Evolutionary conservation across 2,329 filamentous ascomycete species (phyloP), one percentile per base, ranked within the genome.

Genomic region (Trichophyton verrucosum): DNA sequence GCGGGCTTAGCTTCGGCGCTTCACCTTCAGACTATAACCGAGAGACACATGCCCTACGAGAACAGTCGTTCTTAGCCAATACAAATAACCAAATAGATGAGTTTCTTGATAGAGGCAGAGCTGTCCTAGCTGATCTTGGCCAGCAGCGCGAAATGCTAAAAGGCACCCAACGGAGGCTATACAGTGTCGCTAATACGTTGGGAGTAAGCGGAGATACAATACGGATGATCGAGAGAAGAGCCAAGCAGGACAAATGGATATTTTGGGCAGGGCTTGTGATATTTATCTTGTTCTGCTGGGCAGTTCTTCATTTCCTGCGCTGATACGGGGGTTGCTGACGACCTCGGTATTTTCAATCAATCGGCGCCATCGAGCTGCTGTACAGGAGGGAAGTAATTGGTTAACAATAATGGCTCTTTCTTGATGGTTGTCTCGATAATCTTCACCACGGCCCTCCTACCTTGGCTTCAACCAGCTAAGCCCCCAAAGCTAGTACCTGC

Each of bases 161-260:
- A 78, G 89, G 87, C 58, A 97, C 94, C 22, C 94, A 99, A 75
- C 87, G 87, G 73, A 85, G 86, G 71, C 79, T 99, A 57, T 97
- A 97, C 71, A 92, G 84, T 67, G 91, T 96, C 20, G 94, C 89
- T 5, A 97, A 95, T 71, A 97, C 94, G 22, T 76, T 99, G 56
- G 94, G 94, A 0, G 83, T 99, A 62, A 95, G 88, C 69, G 91
- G 92, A 20, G 92, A 97, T 72, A 99, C 94, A 1, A 99, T 99
- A 65, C 85, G 94, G 55, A 97, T 94, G 90, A 87, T 99, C 47
- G 92, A 97, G 76, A 78, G 94, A 67, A 81, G 94, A 64, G 91
- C 94, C 58, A 88, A 85, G 73, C 88, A 97, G 78, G 94, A 99
- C 73, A 97, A 96, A 76, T 97, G 91, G 91, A 95, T 99, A 40